Percentiles rank a stretch among this genome's conserved stretches.
phyloP scores from a whole-genome alignment of 306 rosid species.

The Psophocarpus tetragonolobus region DNA sequence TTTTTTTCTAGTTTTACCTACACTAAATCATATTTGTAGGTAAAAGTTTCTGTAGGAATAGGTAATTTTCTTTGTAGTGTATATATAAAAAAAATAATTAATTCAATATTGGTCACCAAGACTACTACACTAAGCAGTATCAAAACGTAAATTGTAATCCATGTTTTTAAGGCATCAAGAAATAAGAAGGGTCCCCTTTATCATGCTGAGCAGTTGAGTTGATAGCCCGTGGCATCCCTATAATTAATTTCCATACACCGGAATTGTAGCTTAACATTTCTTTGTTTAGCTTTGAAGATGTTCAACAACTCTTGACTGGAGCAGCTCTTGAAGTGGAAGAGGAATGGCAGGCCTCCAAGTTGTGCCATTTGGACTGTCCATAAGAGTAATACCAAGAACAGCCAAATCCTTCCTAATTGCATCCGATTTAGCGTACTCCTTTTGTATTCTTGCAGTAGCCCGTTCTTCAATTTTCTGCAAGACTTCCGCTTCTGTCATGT shows the following conservation, averaged over 20 bases:
- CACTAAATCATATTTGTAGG: no score
- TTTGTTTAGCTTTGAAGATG: conserved; percentile 7
- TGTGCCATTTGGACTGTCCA: conserved; percentile 91
- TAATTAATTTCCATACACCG: background rate
- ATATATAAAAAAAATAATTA: no score
- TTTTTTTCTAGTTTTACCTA: no score
- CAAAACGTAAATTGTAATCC: background rate
- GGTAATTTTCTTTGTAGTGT: no score
- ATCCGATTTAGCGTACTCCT: conserved; percentile 84
- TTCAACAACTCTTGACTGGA: conserved; percentile 18
- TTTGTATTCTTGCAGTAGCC: conserved; percentile 67
- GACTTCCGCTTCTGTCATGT: conserved; percentile 69
- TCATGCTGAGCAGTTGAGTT: background rate
- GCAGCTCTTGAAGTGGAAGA: conserved; percentile 67
- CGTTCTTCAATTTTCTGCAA: conserved; percentile 73
- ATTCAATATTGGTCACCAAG: conserved; percentile 4
- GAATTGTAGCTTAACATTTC: background rate
- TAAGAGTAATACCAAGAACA: conserved; percentile 72
- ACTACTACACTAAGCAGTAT: background rate
- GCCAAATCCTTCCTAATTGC: conserved; percentile 75
- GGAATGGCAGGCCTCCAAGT: conserved; percentile 93
- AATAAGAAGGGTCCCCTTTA: background rate
- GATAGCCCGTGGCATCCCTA: background rate
- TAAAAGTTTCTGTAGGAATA: no score
- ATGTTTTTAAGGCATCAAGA: background rate